Evolutionary conservation across 2,329 filamentous ascomycete species (phyloP).

Genomic region (Ascocoryne sarcoides): DNA sequence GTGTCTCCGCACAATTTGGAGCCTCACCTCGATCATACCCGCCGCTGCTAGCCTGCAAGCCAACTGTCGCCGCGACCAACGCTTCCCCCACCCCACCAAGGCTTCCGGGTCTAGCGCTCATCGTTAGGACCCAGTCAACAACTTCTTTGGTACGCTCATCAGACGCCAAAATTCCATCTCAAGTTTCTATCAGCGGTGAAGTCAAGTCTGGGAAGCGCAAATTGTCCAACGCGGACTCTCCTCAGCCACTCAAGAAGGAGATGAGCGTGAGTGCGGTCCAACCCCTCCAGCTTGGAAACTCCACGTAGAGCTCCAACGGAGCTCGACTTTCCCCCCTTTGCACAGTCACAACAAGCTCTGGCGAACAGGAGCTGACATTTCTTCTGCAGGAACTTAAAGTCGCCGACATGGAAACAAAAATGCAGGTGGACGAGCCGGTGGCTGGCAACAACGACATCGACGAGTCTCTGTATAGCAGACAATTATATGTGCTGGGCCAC

Average conservation of each 20-base stretch:
- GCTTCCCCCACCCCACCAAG: slow-evolving; percentile 2
- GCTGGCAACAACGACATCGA: slow-evolving; percentile 54
- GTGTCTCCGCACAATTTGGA: too few relatives aligned
- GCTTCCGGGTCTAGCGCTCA: slow-evolving; percentile 12
- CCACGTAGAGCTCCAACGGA: background rate
- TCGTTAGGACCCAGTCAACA: slow-evolving; percentile 12
- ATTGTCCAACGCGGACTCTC: slow-evolving; percentile 51
- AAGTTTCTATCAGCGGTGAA: slow-evolving; percentile 17
- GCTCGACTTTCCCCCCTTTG: too few relatives aligned
- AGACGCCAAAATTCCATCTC: slow-evolving; percentile 28
- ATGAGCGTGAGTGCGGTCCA: slow-evolving; percentile 46
- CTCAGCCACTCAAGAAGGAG: slow-evolving; percentile 48
- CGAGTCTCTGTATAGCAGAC: slow-evolving; percentile 64
- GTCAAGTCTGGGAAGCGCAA: slow-evolving; percentile 60
- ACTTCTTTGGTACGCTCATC: slow-evolving; percentile 12
- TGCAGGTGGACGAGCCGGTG: slow-evolving; percentile 56
- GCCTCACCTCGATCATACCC: too few relatives aligned
- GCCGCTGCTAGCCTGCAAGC: too few relatives aligned
- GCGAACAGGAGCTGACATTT: background rate
- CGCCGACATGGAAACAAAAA: slow-evolving; percentile 53
- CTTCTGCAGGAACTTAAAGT: slow-evolving; percentile 39
- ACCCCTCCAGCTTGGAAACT: too few relatives aligned
- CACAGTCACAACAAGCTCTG: too few relatives aligned
- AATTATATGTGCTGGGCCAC: slow-evolving; percentile 63
- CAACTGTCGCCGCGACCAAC: background rate